Conservation (phyloP, 495 filamentous ascomycete species). For the Lasiosphaeriaceae sp. region DNA sequence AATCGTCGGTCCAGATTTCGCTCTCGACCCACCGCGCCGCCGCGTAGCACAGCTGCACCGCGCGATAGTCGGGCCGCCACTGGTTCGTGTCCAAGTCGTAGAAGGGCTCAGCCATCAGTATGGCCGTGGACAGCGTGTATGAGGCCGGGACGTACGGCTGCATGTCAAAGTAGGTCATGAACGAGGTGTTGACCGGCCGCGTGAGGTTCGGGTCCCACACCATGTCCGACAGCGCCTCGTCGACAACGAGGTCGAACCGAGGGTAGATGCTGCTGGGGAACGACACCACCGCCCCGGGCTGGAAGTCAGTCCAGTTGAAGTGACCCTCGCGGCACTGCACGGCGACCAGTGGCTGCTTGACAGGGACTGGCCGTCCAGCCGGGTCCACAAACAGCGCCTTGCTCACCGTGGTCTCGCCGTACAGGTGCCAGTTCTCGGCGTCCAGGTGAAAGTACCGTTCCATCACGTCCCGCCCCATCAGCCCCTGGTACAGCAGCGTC, state of each 20-base stretch:
- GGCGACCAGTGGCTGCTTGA: background rate
- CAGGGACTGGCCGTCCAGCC: background rate
- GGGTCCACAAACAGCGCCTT: background rate
- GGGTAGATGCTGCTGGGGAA: background rate
- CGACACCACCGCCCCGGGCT: background rate
- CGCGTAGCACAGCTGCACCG: background rate
- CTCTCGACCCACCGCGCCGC: background rate
- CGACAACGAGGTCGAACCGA: background rate
- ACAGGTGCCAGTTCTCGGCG: background rate
- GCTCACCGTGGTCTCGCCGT: background rate
- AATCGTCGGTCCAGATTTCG: background rate
- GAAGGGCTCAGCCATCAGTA: background rate
- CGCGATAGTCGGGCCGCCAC: background rate
- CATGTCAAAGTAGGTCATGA: background rate
- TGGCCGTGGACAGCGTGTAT: background rate
- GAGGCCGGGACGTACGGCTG: background rate
- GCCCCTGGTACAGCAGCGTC: background rate
- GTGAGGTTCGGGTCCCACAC: background rate
- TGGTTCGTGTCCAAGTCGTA: background rate
- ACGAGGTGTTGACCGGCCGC: background rate
- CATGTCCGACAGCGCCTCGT: background rate
- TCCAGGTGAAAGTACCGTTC: background rate
- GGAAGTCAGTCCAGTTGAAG: background rate
- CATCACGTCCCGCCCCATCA: background rate
- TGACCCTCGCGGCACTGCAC: background rate